phyloP scores from a whole-genome alignment of 257 asterid genomes.

The Salvia splendens region DNA sequence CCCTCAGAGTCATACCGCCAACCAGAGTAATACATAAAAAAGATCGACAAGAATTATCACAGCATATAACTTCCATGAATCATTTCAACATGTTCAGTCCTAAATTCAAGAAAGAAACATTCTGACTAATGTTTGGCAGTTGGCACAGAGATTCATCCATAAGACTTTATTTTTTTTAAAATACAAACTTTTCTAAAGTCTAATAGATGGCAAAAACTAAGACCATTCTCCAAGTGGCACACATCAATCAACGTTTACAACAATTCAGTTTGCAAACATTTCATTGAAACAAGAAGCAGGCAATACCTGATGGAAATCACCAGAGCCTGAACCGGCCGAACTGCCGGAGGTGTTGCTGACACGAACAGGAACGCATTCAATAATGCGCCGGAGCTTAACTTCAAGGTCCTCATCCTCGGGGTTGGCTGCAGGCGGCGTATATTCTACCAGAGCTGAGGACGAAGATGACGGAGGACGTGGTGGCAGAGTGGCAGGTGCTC shows the following conservation, averaged over 20 bases:
- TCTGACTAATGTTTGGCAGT: neutral
- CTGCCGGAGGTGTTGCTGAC: slow-evolving; percentile 96
- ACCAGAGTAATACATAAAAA: no score
- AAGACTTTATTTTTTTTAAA: neutral
- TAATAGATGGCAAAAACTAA: neutral
- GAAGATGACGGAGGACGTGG: slow-evolving; percentile 51
- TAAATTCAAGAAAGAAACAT: neutral
- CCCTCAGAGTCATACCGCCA: no score
- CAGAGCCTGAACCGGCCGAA: slow-evolving; percentile 99
- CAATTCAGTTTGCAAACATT: neutral
- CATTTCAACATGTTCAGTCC: neutral
- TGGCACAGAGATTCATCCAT: neutral
- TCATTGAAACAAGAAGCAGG: slow-evolving; percentile 6
- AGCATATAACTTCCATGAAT: neutral
- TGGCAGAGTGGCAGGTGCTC: slow-evolving; percentile 47
- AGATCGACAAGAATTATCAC: neutral
- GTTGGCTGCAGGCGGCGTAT: slow-evolving; percentile 56
- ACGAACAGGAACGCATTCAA: slow-evolving; percentile 92
- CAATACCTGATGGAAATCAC: slow-evolving; percentile 95
- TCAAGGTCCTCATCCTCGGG: slow-evolving; percentile 96
- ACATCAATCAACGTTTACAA: slow-evolving; percentile 1
- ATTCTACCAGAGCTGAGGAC: slow-evolving; percentile 73
- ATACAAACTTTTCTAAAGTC: neutral
- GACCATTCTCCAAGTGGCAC: neutral
- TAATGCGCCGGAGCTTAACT: slow-evolving; percentile 88